A percentile compares a stretch with the other conserved stretches of the same genome.
phyloP scores from a whole-genome alignment of 2,329 filamentous ascomycete species.

The Sclerotinia spermophila region DNA sequence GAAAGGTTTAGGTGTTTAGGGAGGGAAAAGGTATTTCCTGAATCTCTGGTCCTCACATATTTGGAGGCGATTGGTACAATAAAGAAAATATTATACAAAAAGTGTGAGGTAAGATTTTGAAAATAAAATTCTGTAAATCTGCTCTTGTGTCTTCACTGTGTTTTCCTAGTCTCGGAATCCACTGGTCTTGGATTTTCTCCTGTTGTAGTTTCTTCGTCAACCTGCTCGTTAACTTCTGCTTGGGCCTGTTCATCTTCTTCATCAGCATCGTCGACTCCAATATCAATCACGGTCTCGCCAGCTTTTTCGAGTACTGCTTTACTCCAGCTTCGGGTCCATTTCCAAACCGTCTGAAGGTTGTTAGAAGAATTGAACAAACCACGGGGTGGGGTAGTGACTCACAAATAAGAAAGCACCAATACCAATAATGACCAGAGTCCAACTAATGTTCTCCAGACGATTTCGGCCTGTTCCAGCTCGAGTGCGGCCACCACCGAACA shows the following conservation, averaged over 20 bases:
- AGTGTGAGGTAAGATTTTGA: neutral
- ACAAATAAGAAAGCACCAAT: slow-evolving; percentile 74
- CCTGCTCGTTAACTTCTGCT: neutral
- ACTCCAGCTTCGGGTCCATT: slow-evolving; percentile 71
- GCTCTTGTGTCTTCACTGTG: slow-evolving; percentile 14
- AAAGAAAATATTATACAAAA: neutral
- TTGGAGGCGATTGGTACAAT: neutral
- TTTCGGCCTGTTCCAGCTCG: slow-evolving; percentile 64
- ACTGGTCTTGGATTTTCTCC: neutral
- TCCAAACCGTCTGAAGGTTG: slow-evolving; percentile 66
- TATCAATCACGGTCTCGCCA: slow-evolving; percentile 77
- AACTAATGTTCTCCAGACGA: slow-evolving; percentile 73
- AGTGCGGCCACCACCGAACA: slow-evolving; percentile 50
- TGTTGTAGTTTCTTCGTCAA: neutral
- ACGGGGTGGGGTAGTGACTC: slow-evolving; percentile 41
- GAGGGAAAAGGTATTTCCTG: neutral
- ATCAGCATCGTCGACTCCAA: slow-evolving; percentile 59
- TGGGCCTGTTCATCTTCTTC: slow-evolving; percentile 37
- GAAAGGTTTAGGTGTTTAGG: neutral
- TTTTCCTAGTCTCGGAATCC: slow-evolving; percentile 24
- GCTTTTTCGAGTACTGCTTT: slow-evolving; percentile 69
- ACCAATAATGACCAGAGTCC: slow-evolving; percentile 75
- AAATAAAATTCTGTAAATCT: neutral
- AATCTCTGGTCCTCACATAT: neutral
- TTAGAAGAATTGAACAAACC: neutral